Conservation (phyloP, 139 green algal species). For the Chlamydomonas incerta region DNA sequence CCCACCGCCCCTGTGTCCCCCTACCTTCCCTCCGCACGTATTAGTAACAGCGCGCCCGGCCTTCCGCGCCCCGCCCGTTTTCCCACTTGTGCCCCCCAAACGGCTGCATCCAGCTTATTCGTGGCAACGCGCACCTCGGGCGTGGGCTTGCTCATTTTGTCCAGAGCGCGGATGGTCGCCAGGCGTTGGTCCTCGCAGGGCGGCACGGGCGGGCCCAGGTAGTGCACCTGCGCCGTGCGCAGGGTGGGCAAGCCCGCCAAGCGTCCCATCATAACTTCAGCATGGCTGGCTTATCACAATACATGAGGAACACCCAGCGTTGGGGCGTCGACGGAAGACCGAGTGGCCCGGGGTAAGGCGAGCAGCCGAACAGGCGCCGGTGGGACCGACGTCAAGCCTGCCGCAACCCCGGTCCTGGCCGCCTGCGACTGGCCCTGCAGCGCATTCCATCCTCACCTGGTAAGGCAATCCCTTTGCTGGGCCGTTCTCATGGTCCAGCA, state of each 20-base stretch:
- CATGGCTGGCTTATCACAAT: too few relatives aligned
- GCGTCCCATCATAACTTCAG: too few relatives aligned
- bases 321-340: too few relatives aligned
- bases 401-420: not conserved
- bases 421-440: too few relatives aligned
- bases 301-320: too few relatives aligned
- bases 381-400: not conserved
- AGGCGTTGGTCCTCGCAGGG: slow-evolving; percentile 56
- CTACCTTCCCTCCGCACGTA: too few relatives aligned
- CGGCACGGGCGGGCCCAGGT: slow-evolving; percentile 54
- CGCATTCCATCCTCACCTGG: slow-evolving; percentile 18
- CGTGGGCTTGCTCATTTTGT: slow-evolving; percentile 15
- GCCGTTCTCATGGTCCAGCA: slow-evolving; percentile 42
- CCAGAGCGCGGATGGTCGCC: slow-evolving; percentile 41
- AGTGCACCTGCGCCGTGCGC: slow-evolving; percentile 61
- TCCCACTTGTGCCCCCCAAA: not conserved
- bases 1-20: too few relatives aligned
- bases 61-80: not conserved
- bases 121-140: slow-evolving; percentile 10
- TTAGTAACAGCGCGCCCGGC: too few relatives aligned
- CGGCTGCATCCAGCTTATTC: too few relatives aligned
- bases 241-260: too few relatives aligned
- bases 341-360: too few relatives aligned
- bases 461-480: slow-evolving; percentile 48
- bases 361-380: too few relatives aligned